Evolutionary conservation across 1,284 basidiomycete genomes (phyloP).

Genomic region (Leccinum variabile): DNA sequence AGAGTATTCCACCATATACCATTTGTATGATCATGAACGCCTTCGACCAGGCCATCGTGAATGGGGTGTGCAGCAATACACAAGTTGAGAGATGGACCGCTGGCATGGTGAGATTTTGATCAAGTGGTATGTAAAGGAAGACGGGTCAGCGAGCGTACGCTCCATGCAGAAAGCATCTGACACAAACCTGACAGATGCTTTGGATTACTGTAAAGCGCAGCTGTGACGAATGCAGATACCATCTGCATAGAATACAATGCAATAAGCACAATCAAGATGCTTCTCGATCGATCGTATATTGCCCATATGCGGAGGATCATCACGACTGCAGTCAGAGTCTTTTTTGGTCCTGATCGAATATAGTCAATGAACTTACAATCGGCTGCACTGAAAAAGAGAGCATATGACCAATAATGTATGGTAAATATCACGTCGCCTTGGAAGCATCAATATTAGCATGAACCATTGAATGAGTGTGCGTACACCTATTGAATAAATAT

Average conservation of each 20-base stretch:
- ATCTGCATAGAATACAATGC: neutral
- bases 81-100: too few species aligned
- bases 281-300: neutral
- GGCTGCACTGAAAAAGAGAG: conserved; percentile 11
- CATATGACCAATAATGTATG: conserved; percentile 2
- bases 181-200: neutral
- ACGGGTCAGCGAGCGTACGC: too few species aligned
- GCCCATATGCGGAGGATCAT: conserved; percentile 2
- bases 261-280: neutral
- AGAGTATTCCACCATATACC: neutral
- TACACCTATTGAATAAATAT: too few species aligned
- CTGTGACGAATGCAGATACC: neutral
- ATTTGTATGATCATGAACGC: neutral
- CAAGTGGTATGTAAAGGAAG: too few species aligned
- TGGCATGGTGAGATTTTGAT: too few species aligned
- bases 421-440: neutral
- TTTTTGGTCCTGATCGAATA: too few species aligned
- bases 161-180: neutral
- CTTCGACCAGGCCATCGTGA: neutral
- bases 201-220: neutral
- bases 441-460: too few species aligned
- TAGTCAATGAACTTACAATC: conserved; percentile 6
- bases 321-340: neutral
- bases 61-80: neutral
- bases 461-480: too few species aligned